These are phyloP conservation scores for Cajanus cajan DNA, from an alignment of 306 rosid species.

Conservation along the genomic window DNA sequence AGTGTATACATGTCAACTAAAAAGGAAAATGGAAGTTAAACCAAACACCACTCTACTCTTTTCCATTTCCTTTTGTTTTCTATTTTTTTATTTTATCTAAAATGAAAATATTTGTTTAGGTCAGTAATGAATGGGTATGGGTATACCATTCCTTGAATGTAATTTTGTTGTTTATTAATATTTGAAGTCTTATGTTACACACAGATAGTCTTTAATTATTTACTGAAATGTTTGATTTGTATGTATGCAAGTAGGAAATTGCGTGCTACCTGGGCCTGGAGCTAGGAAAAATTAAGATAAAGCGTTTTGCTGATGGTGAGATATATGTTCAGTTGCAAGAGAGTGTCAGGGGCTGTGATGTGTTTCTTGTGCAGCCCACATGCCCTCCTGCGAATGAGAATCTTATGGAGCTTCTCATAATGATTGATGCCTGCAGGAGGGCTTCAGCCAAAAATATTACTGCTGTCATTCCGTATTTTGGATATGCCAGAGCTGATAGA, in stretches of 20 bases:
- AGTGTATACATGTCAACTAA: no score
- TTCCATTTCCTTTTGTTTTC: not conserved
- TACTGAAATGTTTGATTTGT: conserved; percentile 5
- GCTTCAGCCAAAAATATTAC: conserved; percentile 94
- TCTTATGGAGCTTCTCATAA: conserved; percentile 91
- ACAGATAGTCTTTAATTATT: not conserved
- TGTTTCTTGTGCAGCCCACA: conserved; percentile 93
- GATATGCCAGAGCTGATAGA: conserved; percentile 98
- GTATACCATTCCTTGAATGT: not conserved
- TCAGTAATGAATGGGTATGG: not conserved
- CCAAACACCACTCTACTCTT: not conserved
- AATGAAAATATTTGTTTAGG: not conserved
- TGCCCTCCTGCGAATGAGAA: conserved; percentile 98
- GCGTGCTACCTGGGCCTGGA: conserved; percentile 95
- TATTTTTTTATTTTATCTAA: not conserved
- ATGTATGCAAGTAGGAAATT: conserved; percentile 59
- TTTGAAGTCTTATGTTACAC: not conserved
- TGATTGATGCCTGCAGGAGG: conserved; percentile 95
- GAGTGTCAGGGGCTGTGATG: conserved; percentile 96
- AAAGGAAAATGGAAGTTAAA: not conserved
- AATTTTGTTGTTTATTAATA: conserved; percentile 7
- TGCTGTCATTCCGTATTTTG: conserved; percentile 94
- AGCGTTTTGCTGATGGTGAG: conserved; percentile 97
- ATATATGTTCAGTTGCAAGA: conserved; percentile 97
- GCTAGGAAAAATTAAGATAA: conserved; percentile 82